These are phyloP conservation scores for Graphiopsis chlorocephala DNA, from an alignment of 2,329 filamentous ascomycete genomes.

Conservation along the genomic window DNA sequence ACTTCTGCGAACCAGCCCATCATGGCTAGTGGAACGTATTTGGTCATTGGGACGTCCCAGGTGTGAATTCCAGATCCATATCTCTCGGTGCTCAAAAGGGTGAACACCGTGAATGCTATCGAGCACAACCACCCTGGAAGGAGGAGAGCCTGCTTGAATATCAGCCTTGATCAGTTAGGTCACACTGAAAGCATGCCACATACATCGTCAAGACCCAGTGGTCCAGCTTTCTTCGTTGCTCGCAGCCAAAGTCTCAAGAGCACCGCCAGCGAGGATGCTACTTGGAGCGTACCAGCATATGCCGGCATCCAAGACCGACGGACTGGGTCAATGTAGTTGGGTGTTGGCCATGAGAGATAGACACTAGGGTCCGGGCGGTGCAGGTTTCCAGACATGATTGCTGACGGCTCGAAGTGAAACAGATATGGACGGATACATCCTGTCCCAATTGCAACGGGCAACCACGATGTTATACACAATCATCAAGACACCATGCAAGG, in stretches of 20 bases:
- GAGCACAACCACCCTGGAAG: conserved; percentile 20
- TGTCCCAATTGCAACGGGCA: background rate
- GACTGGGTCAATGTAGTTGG: conserved; percentile 28
- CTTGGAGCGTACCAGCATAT: conserved; percentile 21
- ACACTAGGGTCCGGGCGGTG: conserved; percentile 18
- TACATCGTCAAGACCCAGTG: conserved; percentile 28
- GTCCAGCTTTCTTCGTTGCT: conserved; percentile 23
- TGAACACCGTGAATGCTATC: conserved; percentile 20
- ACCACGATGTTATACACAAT: background rate
- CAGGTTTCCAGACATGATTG: conserved; percentile 29
- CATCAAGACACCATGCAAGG: background rate
- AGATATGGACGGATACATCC: background rate
- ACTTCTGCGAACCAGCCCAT: conserved; percentile 23
- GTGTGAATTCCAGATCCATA: conserved; percentile 22
- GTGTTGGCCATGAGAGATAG: conserved; percentile 24
- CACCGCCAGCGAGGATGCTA: conserved; percentile 23
- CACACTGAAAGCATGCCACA: background rate
- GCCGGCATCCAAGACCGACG: conserved; percentile 24
- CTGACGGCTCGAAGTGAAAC: background rate
- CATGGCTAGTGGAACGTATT: conserved; percentile 16
- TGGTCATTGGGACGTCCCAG: conserved; percentile 22
- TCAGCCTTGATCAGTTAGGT: background rate
- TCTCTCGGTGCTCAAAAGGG: conserved; percentile 17
- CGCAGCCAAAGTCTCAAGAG: conserved; percentile 25
- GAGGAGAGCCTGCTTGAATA: conserved; percentile 14